Conservation (phyloP, 441 rosid genomes). For the Gossypium aridum region DNA sequence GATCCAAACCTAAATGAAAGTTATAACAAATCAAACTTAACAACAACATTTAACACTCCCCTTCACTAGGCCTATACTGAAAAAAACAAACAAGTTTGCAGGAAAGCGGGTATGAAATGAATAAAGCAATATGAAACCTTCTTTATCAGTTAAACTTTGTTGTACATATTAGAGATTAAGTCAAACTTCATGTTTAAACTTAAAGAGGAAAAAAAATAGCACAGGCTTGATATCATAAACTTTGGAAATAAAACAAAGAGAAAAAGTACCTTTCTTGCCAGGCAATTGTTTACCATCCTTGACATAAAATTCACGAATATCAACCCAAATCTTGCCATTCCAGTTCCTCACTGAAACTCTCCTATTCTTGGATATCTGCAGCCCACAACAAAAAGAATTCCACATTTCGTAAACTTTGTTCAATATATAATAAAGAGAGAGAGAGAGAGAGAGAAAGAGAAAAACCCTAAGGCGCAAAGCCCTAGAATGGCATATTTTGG, state of each 20-base stretch:
- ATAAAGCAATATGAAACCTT: background rate
- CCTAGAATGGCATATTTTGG: background rate
- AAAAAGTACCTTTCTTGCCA: slow-evolving; percentile 64
- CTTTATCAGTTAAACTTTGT: background rate
- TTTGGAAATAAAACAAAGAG: background rate
- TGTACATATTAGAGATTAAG: background rate
- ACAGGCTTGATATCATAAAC: background rate
- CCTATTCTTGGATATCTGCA: slow-evolving; percentile 77
- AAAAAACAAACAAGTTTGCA: background rate
- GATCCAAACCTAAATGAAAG: background rate
- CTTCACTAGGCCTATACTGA: background rate
- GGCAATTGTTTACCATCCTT: slow-evolving; percentile 80
- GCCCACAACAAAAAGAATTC: slow-evolving; percentile 1
- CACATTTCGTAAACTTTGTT: background rate
- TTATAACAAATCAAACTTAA: background rate
- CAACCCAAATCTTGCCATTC: slow-evolving; percentile 74
- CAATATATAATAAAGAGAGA: slow-evolving; percentile 1
- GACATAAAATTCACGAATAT: slow-evolving; percentile 85
- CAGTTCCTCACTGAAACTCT: slow-evolving; percentile 81
- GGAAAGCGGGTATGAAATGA: background rate
- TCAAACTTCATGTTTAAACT: background rate
- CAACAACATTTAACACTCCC: background rate
- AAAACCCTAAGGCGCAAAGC: slow-evolving; percentile 10
- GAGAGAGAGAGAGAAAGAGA: background rate
- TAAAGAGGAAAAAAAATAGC: background rate